Percentiles rank a stretch among this genome's conserved stretches.
phyloP scores from a whole-genome alignment of 345 rosid species.

The Corchorus olitorius region DNA sequence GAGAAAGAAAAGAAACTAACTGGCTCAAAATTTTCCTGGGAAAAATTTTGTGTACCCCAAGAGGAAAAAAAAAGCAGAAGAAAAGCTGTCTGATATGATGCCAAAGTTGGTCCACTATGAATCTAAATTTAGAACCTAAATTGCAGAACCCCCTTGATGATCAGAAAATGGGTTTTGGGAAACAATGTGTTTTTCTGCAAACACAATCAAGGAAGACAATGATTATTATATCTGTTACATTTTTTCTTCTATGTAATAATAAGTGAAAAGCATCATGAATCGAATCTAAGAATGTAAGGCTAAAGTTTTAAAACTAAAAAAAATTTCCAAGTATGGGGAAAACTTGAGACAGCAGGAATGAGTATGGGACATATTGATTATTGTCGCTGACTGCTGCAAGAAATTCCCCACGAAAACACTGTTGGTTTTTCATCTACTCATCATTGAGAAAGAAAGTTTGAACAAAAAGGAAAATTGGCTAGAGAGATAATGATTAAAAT shows the following conservation, averaged over 20 bases:
- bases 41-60: background rate
- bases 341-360: conserved; percentile 3
- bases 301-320: too few species aligned
- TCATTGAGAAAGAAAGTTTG: conserved; percentile 20
- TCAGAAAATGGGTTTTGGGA: background rate
- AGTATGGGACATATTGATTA: conserved; percentile 25
- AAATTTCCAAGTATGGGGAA: conserved; percentile 8
- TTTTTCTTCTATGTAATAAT: background rate
- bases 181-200: too few species aligned
- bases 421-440: conserved; percentile 8
- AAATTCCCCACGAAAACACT: background rate
- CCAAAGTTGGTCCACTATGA: conserved; percentile 5
- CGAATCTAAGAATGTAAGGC: background rate
- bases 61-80: background rate
- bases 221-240: background rate
- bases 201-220: conserved; percentile 6
- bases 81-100: conserved; percentile 17
- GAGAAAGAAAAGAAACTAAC: conserved; percentile 7
- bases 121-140: background rate
- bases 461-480: background rate
- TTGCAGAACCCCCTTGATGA: background rate
- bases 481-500: conserved; percentile 14
- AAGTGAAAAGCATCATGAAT: background rate
- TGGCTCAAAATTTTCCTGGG: background rate
- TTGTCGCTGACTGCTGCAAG: conserved; percentile 26